phyloP scores from a whole-genome alignment of 2,329 filamentous ascomycete genomes.

The Ceratocystis huliohia region DNA sequence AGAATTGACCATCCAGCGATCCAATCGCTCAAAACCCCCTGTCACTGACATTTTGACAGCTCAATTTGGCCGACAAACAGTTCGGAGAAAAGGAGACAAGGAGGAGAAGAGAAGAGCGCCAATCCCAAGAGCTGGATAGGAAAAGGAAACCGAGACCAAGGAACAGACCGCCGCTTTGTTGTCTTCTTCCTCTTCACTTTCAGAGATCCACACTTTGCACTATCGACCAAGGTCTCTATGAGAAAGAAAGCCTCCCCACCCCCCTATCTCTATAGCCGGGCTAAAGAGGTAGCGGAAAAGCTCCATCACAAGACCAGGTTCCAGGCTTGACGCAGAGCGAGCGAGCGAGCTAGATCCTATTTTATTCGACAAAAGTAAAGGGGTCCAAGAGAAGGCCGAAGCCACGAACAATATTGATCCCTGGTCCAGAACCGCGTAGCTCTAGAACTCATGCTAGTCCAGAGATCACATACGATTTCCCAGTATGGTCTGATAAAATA shows the following conservation, averaged over 20 bases:
- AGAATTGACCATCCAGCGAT: background rate
- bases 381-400: background rate
- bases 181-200: background rate
- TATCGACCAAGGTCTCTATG: background rate
- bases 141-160: background rate
- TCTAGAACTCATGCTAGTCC: background rate
- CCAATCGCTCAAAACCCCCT: background rate
- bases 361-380: background rate
- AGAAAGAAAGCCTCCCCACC: background rate
- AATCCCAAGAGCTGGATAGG: background rate
- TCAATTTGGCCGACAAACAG: background rate
- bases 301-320: background rate
- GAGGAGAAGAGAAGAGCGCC: background rate
- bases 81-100: background rate
- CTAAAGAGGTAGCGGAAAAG: background rate
- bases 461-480: background rate
- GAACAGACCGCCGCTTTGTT: background rate
- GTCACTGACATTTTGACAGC: slow-evolving; percentile 1
- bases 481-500: background rate
- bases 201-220: background rate
- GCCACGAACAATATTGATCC: background rate
- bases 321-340: background rate
- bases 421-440: background rate
- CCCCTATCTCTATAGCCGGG: background rate
- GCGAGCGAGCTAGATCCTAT: background rate